phyloP scores from a whole-genome alignment of 2,329 filamentous ascomycete species.

The Knoxdaviesia capensis region DNA sequence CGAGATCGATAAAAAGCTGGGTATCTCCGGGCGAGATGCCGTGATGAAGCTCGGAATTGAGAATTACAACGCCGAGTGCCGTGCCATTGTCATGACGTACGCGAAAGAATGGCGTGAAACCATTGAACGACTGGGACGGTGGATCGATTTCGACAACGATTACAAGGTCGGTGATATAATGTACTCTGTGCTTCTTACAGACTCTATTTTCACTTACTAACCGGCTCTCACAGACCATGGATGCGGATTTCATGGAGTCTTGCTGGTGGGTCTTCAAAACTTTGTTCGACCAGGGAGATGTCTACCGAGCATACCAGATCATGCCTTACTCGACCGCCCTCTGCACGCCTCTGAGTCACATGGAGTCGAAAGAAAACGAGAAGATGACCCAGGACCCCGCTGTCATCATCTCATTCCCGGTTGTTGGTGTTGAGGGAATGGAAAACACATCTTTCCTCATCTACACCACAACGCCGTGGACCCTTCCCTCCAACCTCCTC shows the following conservation, averaged over 20 bases:
- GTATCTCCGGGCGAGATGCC: slow-evolving; percentile 60
- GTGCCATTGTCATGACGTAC: slow-evolving; percentile 72
- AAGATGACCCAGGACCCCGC: slow-evolving; percentile 57
- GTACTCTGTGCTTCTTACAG: neutral
- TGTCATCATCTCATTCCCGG: slow-evolving; percentile 49
- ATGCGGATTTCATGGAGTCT: slow-evolving; percentile 56
- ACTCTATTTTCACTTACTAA: neutral
- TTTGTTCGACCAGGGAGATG: slow-evolving; percentile 49
- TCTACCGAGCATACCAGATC: slow-evolving; percentile 54
- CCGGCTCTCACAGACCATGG: slow-evolving; percentile 36
- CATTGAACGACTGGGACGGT: slow-evolving; percentile 50
- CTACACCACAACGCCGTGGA: slow-evolving; percentile 59
- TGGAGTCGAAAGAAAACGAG: slow-evolving; percentile 58
- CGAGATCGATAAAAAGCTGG: slow-evolving; percentile 80
- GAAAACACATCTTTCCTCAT: slow-evolving; percentile 34
- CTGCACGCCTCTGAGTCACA: slow-evolving; percentile 55
- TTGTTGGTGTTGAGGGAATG: slow-evolving; percentile 39
- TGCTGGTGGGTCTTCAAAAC: slow-evolving; percentile 66
- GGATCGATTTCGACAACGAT: slow-evolving; percentile 66
- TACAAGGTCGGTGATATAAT: slow-evolving; percentile 34
- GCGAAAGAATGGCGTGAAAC: slow-evolving; percentile 62
- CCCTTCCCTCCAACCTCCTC: slow-evolving; percentile 55
- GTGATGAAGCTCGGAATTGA: slow-evolving; percentile 64
- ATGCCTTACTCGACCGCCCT: slow-evolving; percentile 61
- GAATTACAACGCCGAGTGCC: slow-evolving; percentile 71